Evolutionary conservation across 306 rosid species (phyloP).

Genomic region (Prunus fruticosa): DNA sequence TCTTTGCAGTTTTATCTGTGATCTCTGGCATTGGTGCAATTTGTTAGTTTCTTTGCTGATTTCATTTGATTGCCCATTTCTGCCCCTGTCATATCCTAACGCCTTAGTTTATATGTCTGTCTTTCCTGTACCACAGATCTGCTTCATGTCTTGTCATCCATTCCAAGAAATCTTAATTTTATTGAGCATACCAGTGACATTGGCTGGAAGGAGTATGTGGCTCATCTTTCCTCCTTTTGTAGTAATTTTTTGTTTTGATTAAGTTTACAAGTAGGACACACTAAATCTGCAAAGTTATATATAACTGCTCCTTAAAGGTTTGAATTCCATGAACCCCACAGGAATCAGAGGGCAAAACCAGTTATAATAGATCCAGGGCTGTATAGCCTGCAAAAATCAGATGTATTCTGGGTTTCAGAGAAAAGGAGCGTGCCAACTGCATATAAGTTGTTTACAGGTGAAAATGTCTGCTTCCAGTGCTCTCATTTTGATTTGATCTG

Average conservation of each 20-base stretch:
- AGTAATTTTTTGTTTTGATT: constrained; percentile 5
- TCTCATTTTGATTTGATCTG: background rate
- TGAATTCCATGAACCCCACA: constrained; percentile 24
- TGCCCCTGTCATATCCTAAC: background rate
- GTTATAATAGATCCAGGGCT: constrained; percentile 78
- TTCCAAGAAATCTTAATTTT: constrained; percentile 64
- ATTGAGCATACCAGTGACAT: constrained; percentile 84
- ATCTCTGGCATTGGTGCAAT: background rate
- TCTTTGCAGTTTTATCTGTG: background rate
- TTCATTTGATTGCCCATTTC: background rate
- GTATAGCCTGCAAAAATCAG: constrained; percentile 58
- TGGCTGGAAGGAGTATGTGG: constrained; percentile 91
- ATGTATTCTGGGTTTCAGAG: constrained; percentile 70
- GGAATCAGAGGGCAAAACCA: constrained; percentile 75
- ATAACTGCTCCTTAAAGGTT: constrained; percentile 2
- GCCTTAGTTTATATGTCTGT: constrained; percentile 1
- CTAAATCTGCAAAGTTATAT: constrained; percentile 4
- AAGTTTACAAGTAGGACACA: constrained; percentile 3
- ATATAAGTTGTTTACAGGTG: constrained; percentile 68
- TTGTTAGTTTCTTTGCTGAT: background rate
- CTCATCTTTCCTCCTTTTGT: constrained; percentile 13
- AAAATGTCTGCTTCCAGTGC: constrained; percentile 16
- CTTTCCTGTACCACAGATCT: constrained; percentile 47
- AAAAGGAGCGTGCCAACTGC: constrained; percentile 69
- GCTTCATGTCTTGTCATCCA: constrained; percentile 60